Percentiles rank a stretch among this genome's conserved stretches.
These are phyloP conservation scores for Acanthamoeba castellanii DNA, from an alignment of 208 protist genomes.

Conservation along the genomic window DNA sequence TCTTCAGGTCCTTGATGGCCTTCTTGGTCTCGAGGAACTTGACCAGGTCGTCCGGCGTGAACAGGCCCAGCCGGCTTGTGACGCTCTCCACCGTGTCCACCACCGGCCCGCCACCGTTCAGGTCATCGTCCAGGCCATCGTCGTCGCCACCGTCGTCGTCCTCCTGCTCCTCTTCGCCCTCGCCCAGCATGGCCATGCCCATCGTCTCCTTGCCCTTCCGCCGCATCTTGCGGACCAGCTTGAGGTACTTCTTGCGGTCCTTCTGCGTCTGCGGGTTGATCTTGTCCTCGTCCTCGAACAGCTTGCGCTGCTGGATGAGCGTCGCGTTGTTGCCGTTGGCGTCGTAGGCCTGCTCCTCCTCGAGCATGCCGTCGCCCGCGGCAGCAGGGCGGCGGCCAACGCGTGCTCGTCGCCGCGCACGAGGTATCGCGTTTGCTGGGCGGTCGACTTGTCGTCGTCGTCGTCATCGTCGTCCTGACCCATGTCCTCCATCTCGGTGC, in stretches of 20 bases:
- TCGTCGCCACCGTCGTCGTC: conserved; percentile 9
- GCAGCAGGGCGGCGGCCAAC: background rate
- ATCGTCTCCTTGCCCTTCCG: conserved; percentile 10
- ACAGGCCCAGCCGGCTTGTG: background rate
- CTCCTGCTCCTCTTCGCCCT: background rate
- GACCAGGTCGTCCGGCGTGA: conserved; percentile 42
- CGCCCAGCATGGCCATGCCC: conserved; percentile 10
- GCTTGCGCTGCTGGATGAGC: conserved; percentile 16
- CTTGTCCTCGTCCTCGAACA: background rate
- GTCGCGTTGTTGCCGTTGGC: background rate
- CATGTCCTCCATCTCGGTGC: conserved; percentile 24
- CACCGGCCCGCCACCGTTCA: background rate
- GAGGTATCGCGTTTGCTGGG: background rate
- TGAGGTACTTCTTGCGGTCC: background rate
- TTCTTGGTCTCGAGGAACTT: conserved; percentile 32
- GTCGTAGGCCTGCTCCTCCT: background rate
- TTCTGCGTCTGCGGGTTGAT: conserved; percentile 12
- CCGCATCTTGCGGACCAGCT: background rate
- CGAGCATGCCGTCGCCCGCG: background rate
- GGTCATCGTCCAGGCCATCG: background rate
- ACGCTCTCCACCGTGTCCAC: conserved; percentile 6
- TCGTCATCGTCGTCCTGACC: background rate
- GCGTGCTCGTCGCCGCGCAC: background rate
- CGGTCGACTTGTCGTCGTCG: background rate
- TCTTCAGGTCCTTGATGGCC: background rate